phyloP scores from a whole-genome alignment of 2,329 filamentous ascomycete genomes.

The Cladophialophora yegresii region DNA sequence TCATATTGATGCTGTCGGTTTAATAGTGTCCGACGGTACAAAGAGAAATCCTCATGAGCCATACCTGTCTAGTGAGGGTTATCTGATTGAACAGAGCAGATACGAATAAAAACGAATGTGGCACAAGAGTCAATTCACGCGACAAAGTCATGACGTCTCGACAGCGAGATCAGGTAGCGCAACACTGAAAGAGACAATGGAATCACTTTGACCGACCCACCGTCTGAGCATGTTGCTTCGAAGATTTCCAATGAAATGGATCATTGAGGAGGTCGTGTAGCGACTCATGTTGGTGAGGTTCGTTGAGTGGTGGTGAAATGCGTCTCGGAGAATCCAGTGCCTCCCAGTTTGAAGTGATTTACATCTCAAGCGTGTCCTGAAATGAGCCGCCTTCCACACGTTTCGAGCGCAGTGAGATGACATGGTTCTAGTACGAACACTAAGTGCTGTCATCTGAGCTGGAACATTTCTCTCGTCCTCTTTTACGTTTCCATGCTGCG shows the following conservation, averaged over 20 bases:
- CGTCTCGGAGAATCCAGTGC: background rate
- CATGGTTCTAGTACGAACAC: background rate
- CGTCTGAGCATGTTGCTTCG: background rate
- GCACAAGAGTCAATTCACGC: constrained; percentile 2
- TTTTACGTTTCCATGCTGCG: background rate
- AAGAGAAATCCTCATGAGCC: constrained; percentile 23
- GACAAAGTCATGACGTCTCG: constrained; percentile 22
- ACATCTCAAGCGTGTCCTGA: background rate
- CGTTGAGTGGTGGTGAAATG: background rate
- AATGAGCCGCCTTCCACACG: background rate
- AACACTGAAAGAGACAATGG: background rate
- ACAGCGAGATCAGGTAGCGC: background rate
- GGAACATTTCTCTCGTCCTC: background rate
- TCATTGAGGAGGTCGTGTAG: background rate
- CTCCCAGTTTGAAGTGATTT: background rate
- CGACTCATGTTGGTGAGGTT: background rate
- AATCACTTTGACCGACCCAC: background rate
- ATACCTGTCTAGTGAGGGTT: constrained; percentile 43
- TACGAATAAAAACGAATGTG: background rate
- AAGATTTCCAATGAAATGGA: background rate
- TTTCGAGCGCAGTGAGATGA: background rate
- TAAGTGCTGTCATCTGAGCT: constrained; percentile 4
- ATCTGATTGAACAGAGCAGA: background rate
- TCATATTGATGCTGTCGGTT: constrained; percentile 32
- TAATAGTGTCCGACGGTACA: constrained; percentile 45